Base-by-base conservation (phyloP, 768 basidiomycete species). In the Tricholoma bakamatsutake region DNA sequence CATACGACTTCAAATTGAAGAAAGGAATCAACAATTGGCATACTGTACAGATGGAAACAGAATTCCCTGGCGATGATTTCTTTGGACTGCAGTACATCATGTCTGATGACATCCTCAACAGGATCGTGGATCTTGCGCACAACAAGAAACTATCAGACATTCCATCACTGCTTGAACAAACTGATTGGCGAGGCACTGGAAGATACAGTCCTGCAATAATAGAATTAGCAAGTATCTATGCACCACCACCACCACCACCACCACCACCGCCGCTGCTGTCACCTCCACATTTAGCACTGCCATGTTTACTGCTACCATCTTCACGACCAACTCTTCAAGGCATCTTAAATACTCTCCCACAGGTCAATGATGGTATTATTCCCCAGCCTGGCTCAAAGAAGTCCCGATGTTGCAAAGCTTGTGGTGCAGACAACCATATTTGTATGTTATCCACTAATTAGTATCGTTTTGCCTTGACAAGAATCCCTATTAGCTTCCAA, bases 101-200 rank as follows among this genome's bases (percentile, higher is more conserved):
- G 52, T 45, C 61, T 5, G 57, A 63, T 37, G 30, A 54, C 0
- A 53, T 66, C 5, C 50, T 68, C 13, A 48, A 59, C n/a, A 64
- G 67, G 18, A 67, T 72, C n/a, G 55, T 67, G 17, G 62, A 60
- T 47, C 62, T 67, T 37, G 66, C 66, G 0, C 64, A 62, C 21
- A 51, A 57, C 7, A 18, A 35, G 43, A 65, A 68, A 55, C 40
- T 71, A 5, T 13, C 54, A 5, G 46, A 50, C 4, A 1, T 46
- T 4, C 57, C 58, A 1, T 52, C 52, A n/a, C 51, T 69, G 3
- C 0, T 18, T 11, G 47, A 59, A 5, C 67, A 70, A 53, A 64
- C 60, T 2, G 27, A 43, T 4, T 71, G 69, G 69, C 11, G 15
- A 17, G 47, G 17, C n/a, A 28, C 59, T 5, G 12, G 24, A 9